Evolutionary conservation across 345 rosid species (phyloP).

Genomic region (Erucastrum elatum): DNA sequence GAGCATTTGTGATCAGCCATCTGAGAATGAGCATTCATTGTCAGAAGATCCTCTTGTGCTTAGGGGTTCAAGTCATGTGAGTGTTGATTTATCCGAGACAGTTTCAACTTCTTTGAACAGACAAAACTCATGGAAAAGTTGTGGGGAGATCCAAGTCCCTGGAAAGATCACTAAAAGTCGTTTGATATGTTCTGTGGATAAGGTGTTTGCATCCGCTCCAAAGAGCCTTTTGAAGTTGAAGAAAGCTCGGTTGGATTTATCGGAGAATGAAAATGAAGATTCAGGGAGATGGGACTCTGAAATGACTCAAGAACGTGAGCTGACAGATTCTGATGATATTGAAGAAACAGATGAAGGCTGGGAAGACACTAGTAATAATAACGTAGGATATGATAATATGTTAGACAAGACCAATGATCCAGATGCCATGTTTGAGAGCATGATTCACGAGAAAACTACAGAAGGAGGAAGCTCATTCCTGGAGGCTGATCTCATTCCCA

Average conservation of each 20-base stretch:
- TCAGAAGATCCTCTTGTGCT: conserved; percentile 41
- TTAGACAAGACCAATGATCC: conserved; percentile 10
- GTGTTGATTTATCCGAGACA: conserved; percentile 42
- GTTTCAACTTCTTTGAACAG: conserved; percentile 40
- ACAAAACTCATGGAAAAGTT: conserved; percentile 42
- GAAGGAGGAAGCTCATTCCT: conserved; percentile 51
- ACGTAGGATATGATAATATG: conserved; percentile 27
- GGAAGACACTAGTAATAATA: conserved; percentile 22
- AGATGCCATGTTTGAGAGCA: conserved; percentile 41
- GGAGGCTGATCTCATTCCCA: conserved; percentile 89
- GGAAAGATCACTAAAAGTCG: conserved; percentile 27
- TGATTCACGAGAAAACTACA: conserved; percentile 37
- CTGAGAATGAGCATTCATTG: conserved; percentile 45
- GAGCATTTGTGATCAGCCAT: conserved; percentile 46
- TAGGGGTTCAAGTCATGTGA: conserved; percentile 42
- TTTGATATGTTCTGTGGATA: conserved; percentile 25
- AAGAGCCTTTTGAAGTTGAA: conserved; percentile 26
- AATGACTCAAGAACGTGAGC: conserved; percentile 45
- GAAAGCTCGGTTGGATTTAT: conserved; percentile 42
- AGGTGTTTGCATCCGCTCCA: conserved; percentile 45
- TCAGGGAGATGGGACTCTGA: conserved; percentile 44
- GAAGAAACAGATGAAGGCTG: conserved; percentile 41
- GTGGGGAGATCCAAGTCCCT: conserved; percentile 31
- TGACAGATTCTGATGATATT: conserved; percentile 38
- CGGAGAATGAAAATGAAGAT: conserved; percentile 41